Base-by-base conservation (phyloP, 2,329 filamentous ascomycete genomes). In the Plenodomus lindquistii region DNA sequence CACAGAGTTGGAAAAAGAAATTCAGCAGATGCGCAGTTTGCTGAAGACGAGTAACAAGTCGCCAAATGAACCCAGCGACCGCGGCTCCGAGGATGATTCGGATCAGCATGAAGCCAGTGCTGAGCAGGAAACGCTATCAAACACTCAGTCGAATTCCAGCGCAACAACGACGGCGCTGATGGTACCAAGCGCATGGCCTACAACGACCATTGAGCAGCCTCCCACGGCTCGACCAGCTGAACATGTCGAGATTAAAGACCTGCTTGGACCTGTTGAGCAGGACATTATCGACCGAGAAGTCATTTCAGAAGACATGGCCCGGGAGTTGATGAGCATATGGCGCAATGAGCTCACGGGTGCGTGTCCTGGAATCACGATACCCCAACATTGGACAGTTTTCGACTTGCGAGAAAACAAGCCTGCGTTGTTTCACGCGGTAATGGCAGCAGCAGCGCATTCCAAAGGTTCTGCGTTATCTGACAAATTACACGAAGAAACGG, bases 211-310 rank as follows among this genome's bases (percentile, higher is more conserved):
- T 13, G 46, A 21, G 1, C 54, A 56, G 18, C 44, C 42, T 13
- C 51, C 56, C 1, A 37, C 29, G 2, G 41, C 43, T 4, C 37
- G 50, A 16, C 31, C 50, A n/a, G 18, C 35, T 8, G 41, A 21
- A 35, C 53, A 40, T 13, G 45, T 47, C 20, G 54, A 43, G 5
- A 57, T 60, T 17, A 58, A 50, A 39, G 58, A 68, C 29, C 46
- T 62, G 5, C 47, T 69, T 11, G 56, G 54, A 18, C 48, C 57
- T 17, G 55, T 60, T 9, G 63, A 70, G n/a, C 50, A 57, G 11
- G 68, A 72, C 21, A 69, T 72, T 17, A 55, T 72, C 9, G 67
- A 70, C 31, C 66, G 68, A n/a, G 62, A 56, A 7, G 46, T 72
- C 3, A 68, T 72, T 19, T 54, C 60, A 2, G 55, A 55, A 36